Evolutionary conservation across 192 early-diverging fungal genomes (phyloP).

Genomic region (Dissophora globulifera): DNA sequence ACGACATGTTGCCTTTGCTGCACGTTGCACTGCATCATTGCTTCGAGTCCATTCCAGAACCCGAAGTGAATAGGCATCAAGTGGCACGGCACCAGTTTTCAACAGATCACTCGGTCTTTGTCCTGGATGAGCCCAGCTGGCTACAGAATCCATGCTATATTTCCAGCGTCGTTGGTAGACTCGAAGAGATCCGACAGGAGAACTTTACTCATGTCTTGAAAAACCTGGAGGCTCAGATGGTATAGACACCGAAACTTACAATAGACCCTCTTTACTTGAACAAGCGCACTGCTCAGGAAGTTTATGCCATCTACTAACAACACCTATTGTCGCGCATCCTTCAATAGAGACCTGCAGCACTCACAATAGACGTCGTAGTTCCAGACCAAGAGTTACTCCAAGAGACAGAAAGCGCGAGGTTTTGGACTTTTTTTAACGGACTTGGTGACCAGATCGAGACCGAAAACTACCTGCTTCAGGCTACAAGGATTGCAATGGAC

Average conservation of each 20-base stretch:
- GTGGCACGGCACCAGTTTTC: conserved; percentile 31
- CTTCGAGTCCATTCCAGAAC: conserved; percentile 32
- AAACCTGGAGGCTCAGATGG: conserved; percentile 43
- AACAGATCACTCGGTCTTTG: conserved; percentile 28
- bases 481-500: background rate
- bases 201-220: conserved; percentile 25
- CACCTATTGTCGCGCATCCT: background rate
- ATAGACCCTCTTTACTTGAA: too few relatives aligned
- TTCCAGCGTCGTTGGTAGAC: background rate
- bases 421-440: conserved; percentile 29
- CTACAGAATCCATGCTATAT: conserved; percentile 30
- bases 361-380: conserved; percentile 23
- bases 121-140: conserved; percentile 25
- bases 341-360: conserved; percentile 24
- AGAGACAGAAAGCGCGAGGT: conserved; percentile 7
- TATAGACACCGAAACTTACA: too few relatives aligned
- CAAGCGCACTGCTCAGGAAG: too few relatives aligned
- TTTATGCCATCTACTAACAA: background rate
- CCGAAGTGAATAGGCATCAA: conserved; percentile 30
- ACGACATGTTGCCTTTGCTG: conserved; percentile 23
- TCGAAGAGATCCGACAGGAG: conserved; percentile 37
- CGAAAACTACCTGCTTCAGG: conserved; percentile 9
- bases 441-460: conserved; percentile 27
- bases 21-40: conserved; percentile 31
- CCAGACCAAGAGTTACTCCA: conserved; percentile 1